Evolutionary conservation across 2,329 filamentous ascomycete species (phyloP).

Genomic region (Colletotrichum sp.): DNA sequence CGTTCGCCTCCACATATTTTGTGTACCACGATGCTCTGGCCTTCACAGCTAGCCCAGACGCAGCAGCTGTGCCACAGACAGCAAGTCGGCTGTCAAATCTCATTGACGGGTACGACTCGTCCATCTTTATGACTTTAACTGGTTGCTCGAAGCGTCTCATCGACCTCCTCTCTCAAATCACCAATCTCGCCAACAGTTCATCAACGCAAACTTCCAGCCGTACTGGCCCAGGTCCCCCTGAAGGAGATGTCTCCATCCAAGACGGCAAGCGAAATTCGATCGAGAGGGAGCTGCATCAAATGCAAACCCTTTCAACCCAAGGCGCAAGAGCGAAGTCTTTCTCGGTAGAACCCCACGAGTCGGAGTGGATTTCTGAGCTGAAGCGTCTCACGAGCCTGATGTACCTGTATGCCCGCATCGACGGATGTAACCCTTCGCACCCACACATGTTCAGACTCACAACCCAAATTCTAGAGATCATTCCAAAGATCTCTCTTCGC

Average conservation of each 20-base stretch:
- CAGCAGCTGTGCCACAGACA: accelerated
- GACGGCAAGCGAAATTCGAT: neutral
- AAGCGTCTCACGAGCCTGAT: neutral
- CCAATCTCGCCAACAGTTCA: neutral
- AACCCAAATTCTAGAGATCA: neutral
- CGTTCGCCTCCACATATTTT: neutral
- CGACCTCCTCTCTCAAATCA: neutral
- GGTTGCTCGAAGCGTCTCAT: neutral
- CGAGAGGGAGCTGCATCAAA: neutral
- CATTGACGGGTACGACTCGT: neutral
- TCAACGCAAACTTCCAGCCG: neutral
- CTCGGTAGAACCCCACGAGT: neutral
- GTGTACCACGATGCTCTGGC: neutral
- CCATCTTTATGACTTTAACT: neutral
- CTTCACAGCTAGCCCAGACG: neutral
- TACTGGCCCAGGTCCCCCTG: neutral
- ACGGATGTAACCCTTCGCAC: neutral
- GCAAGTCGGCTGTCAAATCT: neutral
- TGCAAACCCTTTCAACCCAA: neutral
- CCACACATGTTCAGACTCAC: neutral
- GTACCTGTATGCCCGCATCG: neutral
- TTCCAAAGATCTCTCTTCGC: neutral
- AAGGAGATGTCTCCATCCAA: neutral
- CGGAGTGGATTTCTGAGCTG: neutral
- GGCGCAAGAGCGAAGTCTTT: accelerated